phyloP scores from a whole-genome alignment of 768 basidiomycete genomes.

The Leccinum arenicola region DNA sequence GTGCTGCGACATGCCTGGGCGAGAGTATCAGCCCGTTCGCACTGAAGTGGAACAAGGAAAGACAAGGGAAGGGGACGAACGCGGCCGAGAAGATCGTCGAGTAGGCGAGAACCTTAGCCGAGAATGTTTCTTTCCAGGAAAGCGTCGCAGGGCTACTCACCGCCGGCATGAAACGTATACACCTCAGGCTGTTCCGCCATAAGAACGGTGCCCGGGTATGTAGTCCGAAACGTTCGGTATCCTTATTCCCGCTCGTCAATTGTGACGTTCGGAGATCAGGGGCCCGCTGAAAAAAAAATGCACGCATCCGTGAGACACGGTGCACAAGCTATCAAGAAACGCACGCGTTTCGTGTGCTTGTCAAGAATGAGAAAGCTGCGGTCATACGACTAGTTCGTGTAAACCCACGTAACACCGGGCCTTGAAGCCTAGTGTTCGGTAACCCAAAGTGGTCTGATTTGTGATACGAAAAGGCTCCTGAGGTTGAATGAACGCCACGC shows the following conservation, averaged over 20 bases:
- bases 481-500: neutral
- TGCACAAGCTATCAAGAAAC: neutral
- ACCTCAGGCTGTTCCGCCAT: no score
- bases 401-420: conserved; percentile 1
- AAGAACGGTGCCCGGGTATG: no score
- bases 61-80: neutral
- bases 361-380: neutral
- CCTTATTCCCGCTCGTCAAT: neutral
- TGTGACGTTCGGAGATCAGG: no score
- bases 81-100: conserved; percentile 5
- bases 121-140: conserved; percentile 3
- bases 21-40: neutral
- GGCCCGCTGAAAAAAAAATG: neutral
- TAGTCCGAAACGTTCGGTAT: no score
- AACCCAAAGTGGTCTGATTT: neutral
- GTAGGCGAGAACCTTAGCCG: conserved; percentile 1
- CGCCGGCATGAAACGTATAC: no score
- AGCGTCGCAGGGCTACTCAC: no score
- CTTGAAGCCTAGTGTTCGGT: neutral
- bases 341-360: no score
- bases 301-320: neutral
- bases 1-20: neutral
- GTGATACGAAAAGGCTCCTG: neutral
- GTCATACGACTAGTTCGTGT: conserved; percentile 3
- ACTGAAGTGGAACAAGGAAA: conserved; percentile 4